Evolutionary conservation across 1,139 yeast species (phyloP), one percentile per base, ranked within the genome.

Genomic region (Yamadazyma triangularis): DNA sequence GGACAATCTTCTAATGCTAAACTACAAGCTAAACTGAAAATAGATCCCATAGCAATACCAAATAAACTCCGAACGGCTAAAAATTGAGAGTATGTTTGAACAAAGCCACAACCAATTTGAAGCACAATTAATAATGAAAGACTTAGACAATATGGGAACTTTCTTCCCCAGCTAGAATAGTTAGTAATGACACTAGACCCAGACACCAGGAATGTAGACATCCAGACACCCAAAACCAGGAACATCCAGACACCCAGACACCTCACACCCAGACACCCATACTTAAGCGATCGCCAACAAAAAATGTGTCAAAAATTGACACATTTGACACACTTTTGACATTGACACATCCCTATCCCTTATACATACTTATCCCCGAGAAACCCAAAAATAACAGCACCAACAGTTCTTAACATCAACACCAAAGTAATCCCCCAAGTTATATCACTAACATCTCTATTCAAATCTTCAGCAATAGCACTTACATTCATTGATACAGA

Each of bases 401-500:
- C 72, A 8, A 64, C 62, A 3, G 68, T 50, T 47, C 72, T 55
- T 42, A 65, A 60, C 71, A 64, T 64, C 33, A 64, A 59, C 25
- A 64, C 71, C 41, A 65, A 53, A 4, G 72, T 64, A 29, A 65
- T 60, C 26, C 70, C 70, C 71, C 70, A 64, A 8, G 69, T 53
- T 7, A 65, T 48, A 26, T 56, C 58, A 31, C 48, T 55, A 25
- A 56, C 58, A 7, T 48, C 32, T 7, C 35, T 50, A 15, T 44
- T 45, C 24, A 64, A 56, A 16, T 48, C 47, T 11, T 50, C 36
- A 15, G 70, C 63, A 29, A 65, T 54, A 13, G 46, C 46, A 6
- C 48, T 23, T 4, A 54, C 58, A 36, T 64, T 63, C 34, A 63
- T 51, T 11, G 63, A 53, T 7, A 64, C 64, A n/a, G 58, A 40